Evolutionary conservation across 106 monocot genomes (phyloP), one percentile per base, ranked within the genome.

Genomic region (Xerophyta viscosa): DNA sequence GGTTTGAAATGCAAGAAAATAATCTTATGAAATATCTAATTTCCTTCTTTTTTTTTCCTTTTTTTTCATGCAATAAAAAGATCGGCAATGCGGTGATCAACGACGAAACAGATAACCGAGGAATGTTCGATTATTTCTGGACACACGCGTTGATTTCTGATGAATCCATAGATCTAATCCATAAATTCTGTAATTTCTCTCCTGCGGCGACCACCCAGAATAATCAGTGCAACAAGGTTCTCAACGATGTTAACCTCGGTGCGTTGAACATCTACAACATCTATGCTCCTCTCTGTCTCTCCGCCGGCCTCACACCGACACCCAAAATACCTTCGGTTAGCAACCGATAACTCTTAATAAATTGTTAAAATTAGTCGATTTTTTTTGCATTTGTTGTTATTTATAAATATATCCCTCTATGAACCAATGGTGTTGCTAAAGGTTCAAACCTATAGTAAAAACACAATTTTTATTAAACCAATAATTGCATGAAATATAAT

Each of bases 271-370:
- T 46, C 46, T 46, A 46, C 46, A 46, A 46, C 46, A 46, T 46
- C 19, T 46, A 46, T 46, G 46, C n/a, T 18, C 46, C 46, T 2
- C 2, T 13, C 8, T 46, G 46, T 19, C 20, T 19, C 19, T 41
- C 29, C 10, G 0, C 39, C 14, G 31, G 17, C n/a, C 13, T 50
- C n/a, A 49, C 43, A 3, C 3, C 36, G 29, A 15, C 51, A 29
- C 64, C 71, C 0, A 64, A 58, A 20, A 50, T 2, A 0, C 50
- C 56, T 23, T 71, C 57, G 56, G 71, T 71, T 43, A 28, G 46
- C 43, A 27, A 22, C 13, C 20, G 19, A 33, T 6, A 33, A 6
- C 11, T 33, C 11, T 33, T 6, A 6, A 33, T 33, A 33, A 6
- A 33, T 11, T 33, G 11, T 33, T 11, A 33, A 33, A 33, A 6